Conservation (phyloP, 164 flowering plant species). For the Macadamia tetraphylla region DNA sequence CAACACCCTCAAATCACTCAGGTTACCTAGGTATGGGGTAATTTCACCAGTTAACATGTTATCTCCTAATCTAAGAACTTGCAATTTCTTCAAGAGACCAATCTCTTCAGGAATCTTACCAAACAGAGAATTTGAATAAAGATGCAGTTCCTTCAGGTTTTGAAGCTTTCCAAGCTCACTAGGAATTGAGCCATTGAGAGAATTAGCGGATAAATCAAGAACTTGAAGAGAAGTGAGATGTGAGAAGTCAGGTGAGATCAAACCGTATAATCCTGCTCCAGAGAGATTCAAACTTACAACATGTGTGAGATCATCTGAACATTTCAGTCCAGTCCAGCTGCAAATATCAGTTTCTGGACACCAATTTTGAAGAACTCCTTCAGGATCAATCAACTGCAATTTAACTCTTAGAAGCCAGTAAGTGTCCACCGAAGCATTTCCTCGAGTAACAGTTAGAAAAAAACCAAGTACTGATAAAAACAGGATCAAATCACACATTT, state of each 20-base stretch:
- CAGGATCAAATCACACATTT: conserved; percentile 28
- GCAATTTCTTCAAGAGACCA: conserved; percentile 53
- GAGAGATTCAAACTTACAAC: conserved; percentile 63
- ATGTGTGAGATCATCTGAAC: conserved; percentile 48
- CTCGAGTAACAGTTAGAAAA: conserved; percentile 21
- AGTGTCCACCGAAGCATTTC: conserved; percentile 37
- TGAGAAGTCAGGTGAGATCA: conserved; percentile 42
- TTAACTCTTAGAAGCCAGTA: conserved; percentile 63
- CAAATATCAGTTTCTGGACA: conserved; percentile 44
- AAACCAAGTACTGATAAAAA: conserved; percentile 30
- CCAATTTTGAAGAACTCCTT: conserved; percentile 60
- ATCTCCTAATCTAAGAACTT: conserved; percentile 72
- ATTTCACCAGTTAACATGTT: conserved; percentile 59
- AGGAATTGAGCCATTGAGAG: conserved; percentile 62
- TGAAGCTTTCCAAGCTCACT: conserved; percentile 57
- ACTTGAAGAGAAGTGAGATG: conserved; percentile 45
- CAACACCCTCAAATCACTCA: conserved; percentile 50
- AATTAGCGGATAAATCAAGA: conserved; percentile 69
- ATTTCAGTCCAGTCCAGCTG: conserved; percentile 67
- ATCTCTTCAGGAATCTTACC: conserved; percentile 66
- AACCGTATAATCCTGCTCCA: conserved; percentile 55
- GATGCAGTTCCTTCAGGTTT: conserved; percentile 45
- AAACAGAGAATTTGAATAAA: conserved; percentile 63
- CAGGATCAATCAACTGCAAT: conserved; percentile 50
- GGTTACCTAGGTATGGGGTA: conserved; percentile 43